phyloP scores from a whole-genome alignment of 257 asterid species.

The Anisodus tanguticus region DNA sequence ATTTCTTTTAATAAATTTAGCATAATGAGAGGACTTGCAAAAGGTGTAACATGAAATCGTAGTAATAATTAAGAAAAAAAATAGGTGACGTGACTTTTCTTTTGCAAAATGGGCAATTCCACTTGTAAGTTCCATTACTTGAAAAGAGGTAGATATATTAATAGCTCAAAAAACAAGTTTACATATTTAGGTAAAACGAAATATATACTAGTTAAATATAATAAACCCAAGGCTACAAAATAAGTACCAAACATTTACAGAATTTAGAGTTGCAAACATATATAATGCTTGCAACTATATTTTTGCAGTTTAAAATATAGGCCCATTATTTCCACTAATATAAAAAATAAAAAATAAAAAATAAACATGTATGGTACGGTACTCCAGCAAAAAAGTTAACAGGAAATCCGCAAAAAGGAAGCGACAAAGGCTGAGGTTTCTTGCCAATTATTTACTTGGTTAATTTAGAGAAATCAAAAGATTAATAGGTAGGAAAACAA shows the following conservation, averaged over 20 bases:
- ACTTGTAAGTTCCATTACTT: not conserved
- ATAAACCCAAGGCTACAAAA: not conserved
- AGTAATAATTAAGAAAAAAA: too few species aligned
- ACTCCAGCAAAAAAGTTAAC: not conserved
- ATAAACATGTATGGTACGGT: not conserved
- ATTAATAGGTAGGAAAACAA: not conserved
- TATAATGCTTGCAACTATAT: not conserved
- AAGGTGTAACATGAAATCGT: too few species aligned
- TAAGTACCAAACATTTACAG: not conserved
- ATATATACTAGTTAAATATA: not conserved
- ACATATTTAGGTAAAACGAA: not conserved
- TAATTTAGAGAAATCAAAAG: slow-evolving; percentile 5
- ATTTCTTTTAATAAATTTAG: too few species aligned
- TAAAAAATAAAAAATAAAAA: not conserved
- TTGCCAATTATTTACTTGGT: not conserved
- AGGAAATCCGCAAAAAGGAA: slow-evolving; percentile 23
- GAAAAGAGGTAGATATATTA: not conserved
- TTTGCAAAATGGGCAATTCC: not conserved
- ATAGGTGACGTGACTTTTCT: not conserved
- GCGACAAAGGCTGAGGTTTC: not conserved
- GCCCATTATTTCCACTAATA: not conserved
- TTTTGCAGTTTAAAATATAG: not conserved
- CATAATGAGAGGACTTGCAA: too few species aligned
- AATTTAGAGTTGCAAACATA: not conserved
- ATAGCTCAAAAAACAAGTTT: not conserved